Evolutionary conservation across 2,329 filamentous ascomycete species (phyloP).

Genomic region (Shiraia sp.): DNA sequence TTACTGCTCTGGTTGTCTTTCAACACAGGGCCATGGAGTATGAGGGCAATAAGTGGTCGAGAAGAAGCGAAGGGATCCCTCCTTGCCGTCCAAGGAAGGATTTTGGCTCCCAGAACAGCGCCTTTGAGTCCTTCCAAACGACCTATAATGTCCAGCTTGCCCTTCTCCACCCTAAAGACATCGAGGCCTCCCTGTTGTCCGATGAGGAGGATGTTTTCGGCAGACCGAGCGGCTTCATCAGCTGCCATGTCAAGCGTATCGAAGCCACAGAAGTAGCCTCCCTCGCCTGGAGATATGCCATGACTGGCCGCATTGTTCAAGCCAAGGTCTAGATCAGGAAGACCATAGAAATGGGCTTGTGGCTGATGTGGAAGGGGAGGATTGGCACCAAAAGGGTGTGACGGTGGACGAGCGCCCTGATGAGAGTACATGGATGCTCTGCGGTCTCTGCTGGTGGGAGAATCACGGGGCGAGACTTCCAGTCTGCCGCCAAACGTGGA

Average conservation of each 20-base stretch:
- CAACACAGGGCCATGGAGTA: constrained; percentile 75
- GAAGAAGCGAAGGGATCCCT: constrained; percentile 57
- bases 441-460: constrained; percentile 42
- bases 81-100: constrained; percentile 69
- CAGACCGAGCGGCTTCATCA: constrained; percentile 46
- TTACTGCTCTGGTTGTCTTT: constrained; percentile 49
- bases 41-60: constrained; percentile 76
- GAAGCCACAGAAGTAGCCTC: constrained; percentile 79
- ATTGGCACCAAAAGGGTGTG: constrained; percentile 51
- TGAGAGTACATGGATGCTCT: constrained; percentile 60
- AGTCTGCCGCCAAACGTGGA: constrained; percentile 47
- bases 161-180: constrained; percentile 72
- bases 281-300: constrained; percentile 65
- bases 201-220: constrained; percentile 71
- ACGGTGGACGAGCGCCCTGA: constrained; percentile 47
- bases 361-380: constrained; percentile 75
- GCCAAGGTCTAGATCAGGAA: constrained; percentile 70
- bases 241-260: constrained; percentile 64
- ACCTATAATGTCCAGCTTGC: constrained; percentile 70
- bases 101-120: constrained; percentile 78
- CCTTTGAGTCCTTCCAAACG: constrained; percentile 78
- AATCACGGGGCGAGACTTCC: constrained; percentile 37
- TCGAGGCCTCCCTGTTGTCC: constrained; percentile 82
- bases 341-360: constrained; percentile 76
- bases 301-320: constrained; percentile 53